These are phyloP conservation scores for Fusarium decemcellulare DNA, from an alignment of 2,329 filamentous ascomycete species.

Conservation along the genomic window DNA sequence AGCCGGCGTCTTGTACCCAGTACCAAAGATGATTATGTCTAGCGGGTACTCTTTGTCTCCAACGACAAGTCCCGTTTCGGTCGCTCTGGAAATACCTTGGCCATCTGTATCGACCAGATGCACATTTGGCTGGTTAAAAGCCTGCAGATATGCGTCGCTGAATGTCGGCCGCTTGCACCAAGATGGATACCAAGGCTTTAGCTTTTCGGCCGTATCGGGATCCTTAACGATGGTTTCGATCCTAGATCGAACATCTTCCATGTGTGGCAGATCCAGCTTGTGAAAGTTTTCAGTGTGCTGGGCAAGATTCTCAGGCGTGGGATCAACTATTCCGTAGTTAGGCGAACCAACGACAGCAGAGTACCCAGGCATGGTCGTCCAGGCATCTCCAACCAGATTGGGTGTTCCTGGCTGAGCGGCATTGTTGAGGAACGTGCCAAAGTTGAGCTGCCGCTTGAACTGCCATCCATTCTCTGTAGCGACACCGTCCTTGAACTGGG, in stretches of 20 bases:
- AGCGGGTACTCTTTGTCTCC: background rate
- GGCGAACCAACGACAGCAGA: background rate
- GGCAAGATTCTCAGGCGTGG: background rate
- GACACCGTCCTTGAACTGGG: background rate
- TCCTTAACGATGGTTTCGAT: constrained; percentile 8
- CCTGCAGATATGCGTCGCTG: constrained; percentile 69
- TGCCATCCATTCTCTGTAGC: constrained; percentile 6
- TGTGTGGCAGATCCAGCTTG: background rate
- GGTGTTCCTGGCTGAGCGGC: background rate
- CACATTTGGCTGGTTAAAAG: constrained; percentile 72
- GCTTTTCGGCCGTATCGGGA: background rate
- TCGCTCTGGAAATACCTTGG: constrained; percentile 1
- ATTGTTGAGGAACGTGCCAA: constrained; percentile 1
- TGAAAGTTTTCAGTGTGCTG: background rate
- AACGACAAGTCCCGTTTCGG: background rate
- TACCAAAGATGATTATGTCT: constrained; percentile 39
- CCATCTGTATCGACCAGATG: constrained; percentile 67
- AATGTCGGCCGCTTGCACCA: constrained; percentile 77
- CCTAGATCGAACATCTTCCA: constrained; percentile 4
- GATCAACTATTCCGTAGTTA: constrained; percentile 1
- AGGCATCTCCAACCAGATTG: constrained; percentile 2
- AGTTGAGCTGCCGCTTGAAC: constrained; percentile 6
- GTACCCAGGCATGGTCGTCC: background rate
- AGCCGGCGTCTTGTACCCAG: constrained; percentile 53
- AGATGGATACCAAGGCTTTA: constrained; percentile 62